These are phyloP conservation scores for Picochlorum sp. DNA, from an alignment of 139 green algal species.

Conservation along the genomic window DNA sequence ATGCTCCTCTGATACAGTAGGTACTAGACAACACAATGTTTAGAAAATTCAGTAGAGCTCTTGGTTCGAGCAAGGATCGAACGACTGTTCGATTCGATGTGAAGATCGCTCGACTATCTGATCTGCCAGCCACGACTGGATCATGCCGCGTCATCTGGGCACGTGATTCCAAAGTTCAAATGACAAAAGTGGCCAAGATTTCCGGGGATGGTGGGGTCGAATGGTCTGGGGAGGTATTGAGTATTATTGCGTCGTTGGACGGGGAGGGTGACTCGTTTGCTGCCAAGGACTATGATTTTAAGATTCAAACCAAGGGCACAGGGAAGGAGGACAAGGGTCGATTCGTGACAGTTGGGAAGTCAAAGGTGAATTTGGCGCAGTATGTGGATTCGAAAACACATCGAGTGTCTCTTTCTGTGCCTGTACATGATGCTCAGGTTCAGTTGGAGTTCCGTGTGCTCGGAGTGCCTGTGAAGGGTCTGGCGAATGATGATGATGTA, in stretches of 20 bases:
- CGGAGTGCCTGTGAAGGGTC: not conserved
- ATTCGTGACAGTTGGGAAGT: conserved; percentile 3
- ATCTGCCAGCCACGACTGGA: conserved; percentile 33
- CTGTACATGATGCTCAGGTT: not conserved
- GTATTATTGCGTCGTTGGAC: too few species aligned
- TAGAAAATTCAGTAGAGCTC: conserved; percentile 6
- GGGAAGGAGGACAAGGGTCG: not conserved
- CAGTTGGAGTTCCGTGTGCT: not conserved
- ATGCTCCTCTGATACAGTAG: not conserved
- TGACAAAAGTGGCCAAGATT: conserved; percentile 39
- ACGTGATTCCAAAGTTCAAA: conserved; percentile 46
- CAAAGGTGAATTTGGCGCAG: conserved; percentile 4
- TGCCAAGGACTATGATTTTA: conserved; percentile 44
- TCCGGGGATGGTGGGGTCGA: conserved; percentile 26
- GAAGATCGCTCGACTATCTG: conserved; percentile 35
- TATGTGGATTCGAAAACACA: not conserved
- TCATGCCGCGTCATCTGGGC: conserved; percentile 48
- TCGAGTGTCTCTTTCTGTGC: conserved; percentile 2
- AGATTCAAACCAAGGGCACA: too few species aligned
- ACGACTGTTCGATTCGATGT: conserved; percentile 44
- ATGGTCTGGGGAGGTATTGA: too few species aligned
- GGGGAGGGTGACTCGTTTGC: conserved; percentile 14
- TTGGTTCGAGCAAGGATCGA: not conserved
- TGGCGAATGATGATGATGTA: conserved; percentile 1
- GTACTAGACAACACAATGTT: conserved; percentile 2